phyloP scores from a whole-genome alignment of 2,329 filamentous ascomycete species.

The Tolypocladium sp. region DNA sequence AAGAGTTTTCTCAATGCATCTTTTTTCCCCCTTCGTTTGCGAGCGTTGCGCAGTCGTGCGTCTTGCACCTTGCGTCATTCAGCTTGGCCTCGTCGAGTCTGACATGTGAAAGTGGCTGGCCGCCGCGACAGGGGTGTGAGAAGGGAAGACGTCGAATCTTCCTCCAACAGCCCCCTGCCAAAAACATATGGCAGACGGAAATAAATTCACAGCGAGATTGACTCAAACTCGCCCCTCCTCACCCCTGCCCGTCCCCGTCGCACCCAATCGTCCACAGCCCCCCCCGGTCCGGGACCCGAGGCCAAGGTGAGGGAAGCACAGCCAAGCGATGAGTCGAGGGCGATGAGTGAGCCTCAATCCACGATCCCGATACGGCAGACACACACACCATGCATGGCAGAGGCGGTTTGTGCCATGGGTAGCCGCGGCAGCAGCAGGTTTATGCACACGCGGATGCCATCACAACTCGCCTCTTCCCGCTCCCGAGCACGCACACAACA shows the following conservation, averaged over 20 bases:
- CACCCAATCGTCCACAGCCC: background rate
- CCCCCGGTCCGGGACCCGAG: background rate
- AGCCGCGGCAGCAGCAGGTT: background rate
- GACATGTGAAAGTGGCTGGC: constrained; percentile 24
- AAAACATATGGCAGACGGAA: background rate
- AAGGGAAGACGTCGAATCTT: too few relatives aligned
- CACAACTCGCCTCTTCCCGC: background rate
- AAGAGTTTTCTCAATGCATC: background rate
- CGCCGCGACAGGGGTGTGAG: background rate
- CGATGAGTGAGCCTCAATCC: background rate
- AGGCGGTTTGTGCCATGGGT: background rate
- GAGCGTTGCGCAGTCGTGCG: background rate
- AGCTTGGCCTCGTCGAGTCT: background rate
- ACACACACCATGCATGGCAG: background rate
- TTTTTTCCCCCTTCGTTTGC: background rate
- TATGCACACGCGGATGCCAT: background rate
- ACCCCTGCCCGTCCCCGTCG: background rate
- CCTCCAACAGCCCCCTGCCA: too few relatives aligned
- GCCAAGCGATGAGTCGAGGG: background rate
- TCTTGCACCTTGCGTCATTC: background rate
- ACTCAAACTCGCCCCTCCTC: background rate
- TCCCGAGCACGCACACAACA: background rate
- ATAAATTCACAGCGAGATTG: background rate
- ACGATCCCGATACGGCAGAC: background rate
- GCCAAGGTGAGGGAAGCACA: background rate